These are phyloP conservation scores for Naganishia vaughanmartiniae DNA, from an alignment of 768 basidiomycete species.

Conservation along the genomic window DNA sequence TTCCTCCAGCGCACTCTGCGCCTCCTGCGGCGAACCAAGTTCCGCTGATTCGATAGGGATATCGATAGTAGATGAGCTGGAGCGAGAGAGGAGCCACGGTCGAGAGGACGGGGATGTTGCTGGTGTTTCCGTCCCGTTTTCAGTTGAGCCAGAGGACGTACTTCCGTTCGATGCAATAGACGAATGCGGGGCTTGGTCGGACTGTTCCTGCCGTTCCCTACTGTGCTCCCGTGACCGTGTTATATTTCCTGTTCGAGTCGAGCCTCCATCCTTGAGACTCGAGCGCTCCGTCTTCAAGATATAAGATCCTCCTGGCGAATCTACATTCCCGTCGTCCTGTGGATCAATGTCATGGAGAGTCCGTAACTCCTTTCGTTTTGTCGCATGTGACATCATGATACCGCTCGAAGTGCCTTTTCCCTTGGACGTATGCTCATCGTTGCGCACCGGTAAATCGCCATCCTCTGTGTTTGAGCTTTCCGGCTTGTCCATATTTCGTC, in stretches of 20 bases:
- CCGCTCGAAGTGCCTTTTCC: neutral
- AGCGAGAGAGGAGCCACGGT: neutral
- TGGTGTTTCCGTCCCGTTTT: neutral
- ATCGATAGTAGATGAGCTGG: conserved; percentile 14
- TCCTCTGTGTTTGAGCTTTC: neutral
- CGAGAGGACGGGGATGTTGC: neutral
- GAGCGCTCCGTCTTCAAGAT: neutral
- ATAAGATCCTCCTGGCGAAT: neutral
- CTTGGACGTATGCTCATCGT: neutral
- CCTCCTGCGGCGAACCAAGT: conserved; percentile 4
- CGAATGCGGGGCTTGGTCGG: neutral
- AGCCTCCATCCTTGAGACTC: neutral
- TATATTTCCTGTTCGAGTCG: neutral
- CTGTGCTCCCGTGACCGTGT: neutral
- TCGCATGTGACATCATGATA: neutral
- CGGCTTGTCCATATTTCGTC: neutral
- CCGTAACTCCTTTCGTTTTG: neutral
- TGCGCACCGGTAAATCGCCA: neutral
- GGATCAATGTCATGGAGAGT: neutral
- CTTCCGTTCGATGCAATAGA: neutral
- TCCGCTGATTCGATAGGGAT: neutral
- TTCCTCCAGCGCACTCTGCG: neutral
- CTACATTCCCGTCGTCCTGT: neutral
- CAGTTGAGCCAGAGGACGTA: neutral
- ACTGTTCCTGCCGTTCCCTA: neutral